These are phyloP conservation scores for Blastocystis sp. DNA, from an alignment of 352 stramenopile genomes.

Conservation along the genomic window DNA sequence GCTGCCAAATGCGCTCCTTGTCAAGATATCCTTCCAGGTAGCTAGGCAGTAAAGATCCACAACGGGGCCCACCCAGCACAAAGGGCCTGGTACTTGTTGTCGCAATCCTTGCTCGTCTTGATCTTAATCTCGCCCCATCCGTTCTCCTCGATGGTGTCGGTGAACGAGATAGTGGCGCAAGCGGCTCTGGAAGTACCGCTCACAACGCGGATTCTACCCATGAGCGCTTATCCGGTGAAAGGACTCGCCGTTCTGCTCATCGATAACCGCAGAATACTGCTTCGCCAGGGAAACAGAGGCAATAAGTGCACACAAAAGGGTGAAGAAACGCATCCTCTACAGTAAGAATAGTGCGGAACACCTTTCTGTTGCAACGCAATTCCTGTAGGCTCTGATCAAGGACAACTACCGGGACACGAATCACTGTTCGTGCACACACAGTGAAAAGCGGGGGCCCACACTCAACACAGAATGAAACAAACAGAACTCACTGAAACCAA, in stretches of 20 bases:
- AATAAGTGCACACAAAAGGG: slow-evolving; percentile 21
- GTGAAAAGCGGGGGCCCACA: too few species aligned
- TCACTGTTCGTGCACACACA: not conserved
- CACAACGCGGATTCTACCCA: not conserved
- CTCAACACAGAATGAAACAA: too few species aligned
- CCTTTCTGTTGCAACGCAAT: not conserved
- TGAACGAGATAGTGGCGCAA: not conserved
- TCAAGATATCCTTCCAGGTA: slow-evolving; percentile 55
- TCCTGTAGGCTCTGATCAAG: not conserved
- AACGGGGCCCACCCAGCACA: slow-evolving; percentile 4
- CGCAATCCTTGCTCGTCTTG: not conserved
- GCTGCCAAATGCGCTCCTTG: slow-evolving; percentile 50
- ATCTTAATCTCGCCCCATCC: slow-evolving; percentile 39
- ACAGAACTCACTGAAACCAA: too few species aligned
- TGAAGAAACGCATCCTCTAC: not conserved
- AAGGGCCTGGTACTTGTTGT: slow-evolving; percentile 10
- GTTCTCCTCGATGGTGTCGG: slow-evolving; percentile 31
- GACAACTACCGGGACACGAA: not conserved
- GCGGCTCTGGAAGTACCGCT: not conserved
- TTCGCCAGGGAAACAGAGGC: not conserved
- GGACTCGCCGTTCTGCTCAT: not conserved
- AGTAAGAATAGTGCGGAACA: not conserved
- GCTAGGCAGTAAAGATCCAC: slow-evolving; percentile 19
- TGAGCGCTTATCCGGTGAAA: not conserved
- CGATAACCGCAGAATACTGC: not conserved